phyloP scores from a whole-genome alignment of 2,329 filamentous ascomycete species.

The Fusarium algeriense region DNA sequence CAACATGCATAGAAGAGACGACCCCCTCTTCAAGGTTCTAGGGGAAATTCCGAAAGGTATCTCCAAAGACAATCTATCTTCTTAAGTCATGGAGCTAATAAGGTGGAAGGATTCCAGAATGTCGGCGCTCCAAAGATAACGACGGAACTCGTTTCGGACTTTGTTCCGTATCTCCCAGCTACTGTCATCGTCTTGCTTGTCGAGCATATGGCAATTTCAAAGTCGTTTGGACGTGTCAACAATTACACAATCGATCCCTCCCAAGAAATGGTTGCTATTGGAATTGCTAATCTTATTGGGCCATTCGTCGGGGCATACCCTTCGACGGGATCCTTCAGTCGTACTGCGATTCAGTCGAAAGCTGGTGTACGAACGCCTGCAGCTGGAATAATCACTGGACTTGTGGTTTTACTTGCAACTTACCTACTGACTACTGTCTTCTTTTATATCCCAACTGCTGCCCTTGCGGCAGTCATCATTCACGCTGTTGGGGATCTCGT shows the following conservation, averaged over 20 bases:
- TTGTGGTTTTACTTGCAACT: slow-evolving; percentile 88
- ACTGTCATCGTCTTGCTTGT: slow-evolving; percentile 95
- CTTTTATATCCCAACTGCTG: slow-evolving; percentile 89
- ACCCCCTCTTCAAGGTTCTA: slow-evolving; percentile 80
- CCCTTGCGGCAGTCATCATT: slow-evolving; percentile 90
- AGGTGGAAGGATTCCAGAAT: slow-evolving; percentile 76
- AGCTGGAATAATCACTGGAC: slow-evolving; percentile 87
- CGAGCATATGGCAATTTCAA: slow-evolving; percentile 96
- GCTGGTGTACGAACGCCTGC: slow-evolving; percentile 93
- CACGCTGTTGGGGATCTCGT: slow-evolving; percentile 95
- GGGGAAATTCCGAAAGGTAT: slow-evolving; percentile 78
- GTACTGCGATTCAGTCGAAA: slow-evolving; percentile 97
- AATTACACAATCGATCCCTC: slow-evolving; percentile 97
- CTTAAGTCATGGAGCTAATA: background rate
- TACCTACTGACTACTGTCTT: slow-evolving; percentile 91
- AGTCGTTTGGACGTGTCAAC: slow-evolving; percentile 95
- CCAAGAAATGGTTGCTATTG: slow-evolving; percentile 95
- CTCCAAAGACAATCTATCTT: background rate
- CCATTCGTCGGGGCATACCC: slow-evolving; percentile 94
- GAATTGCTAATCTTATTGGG: slow-evolving; percentile 88
- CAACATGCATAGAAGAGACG: slow-evolving; percentile 74
- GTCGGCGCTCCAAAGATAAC: slow-evolving; percentile 79
- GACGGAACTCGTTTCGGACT: slow-evolving; percentile 72
- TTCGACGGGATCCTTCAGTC: slow-evolving; percentile 93
- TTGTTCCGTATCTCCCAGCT: slow-evolving; percentile 80